phyloP scores from a whole-genome alignment of 139 green algal species.

The Coelastrella sp. region DNA sequence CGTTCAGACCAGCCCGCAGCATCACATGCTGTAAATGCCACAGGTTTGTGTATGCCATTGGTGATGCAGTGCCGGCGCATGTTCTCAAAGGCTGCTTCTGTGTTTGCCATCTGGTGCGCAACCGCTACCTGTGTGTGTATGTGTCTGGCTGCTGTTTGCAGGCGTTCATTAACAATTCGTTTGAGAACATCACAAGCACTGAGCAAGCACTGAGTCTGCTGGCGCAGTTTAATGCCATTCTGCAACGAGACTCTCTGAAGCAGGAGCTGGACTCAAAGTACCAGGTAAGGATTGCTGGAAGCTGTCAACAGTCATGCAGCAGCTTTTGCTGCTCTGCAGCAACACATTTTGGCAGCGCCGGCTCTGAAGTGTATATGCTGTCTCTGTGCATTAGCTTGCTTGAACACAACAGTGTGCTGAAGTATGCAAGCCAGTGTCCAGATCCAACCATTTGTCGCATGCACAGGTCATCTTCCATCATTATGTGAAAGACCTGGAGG shows the following conservation, averaged over 20 bases:
- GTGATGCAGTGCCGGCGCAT: no score
- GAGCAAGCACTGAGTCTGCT: constrained; percentile 92
- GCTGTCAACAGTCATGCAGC: not conserved
- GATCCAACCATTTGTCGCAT: not conserved
- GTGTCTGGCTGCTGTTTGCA: constrained; percentile 53
- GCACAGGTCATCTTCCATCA: constrained; percentile 68
- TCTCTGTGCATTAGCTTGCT: no score
- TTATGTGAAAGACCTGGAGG: constrained; percentile 89
- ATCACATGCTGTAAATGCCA: no score
- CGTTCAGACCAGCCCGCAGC: no score
- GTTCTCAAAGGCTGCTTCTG: no score
- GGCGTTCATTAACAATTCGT: constrained; percentile 89
- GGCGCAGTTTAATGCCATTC: constrained; percentile 88
- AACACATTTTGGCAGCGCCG: not conserved
- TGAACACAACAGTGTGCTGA: no score
- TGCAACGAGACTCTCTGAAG: constrained; percentile 88
- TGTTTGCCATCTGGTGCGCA: no score
- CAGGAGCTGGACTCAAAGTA: constrained; percentile 62
- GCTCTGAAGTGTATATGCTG: not conserved
- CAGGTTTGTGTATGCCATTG: no score
- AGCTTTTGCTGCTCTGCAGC: not conserved
- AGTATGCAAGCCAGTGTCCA: no score
- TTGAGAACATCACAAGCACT: constrained; percentile 90
- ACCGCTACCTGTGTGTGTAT: no score
- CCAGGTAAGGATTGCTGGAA: not conserved